Evolutionary conservation across 371 early-diverging fungal genomes (phyloP).

Genomic region (Lichtheimia corymbifera): DNA sequence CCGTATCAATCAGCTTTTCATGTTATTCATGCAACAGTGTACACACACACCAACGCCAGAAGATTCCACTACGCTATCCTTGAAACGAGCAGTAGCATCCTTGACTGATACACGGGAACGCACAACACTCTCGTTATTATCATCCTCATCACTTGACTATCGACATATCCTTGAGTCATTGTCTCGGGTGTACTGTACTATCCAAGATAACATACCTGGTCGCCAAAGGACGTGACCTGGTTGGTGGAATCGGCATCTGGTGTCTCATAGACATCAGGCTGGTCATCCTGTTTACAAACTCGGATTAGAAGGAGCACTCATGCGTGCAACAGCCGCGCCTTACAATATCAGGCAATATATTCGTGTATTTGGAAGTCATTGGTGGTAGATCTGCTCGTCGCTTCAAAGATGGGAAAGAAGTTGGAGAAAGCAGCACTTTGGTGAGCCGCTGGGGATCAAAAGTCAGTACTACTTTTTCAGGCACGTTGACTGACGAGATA

Average conservation of each 20-base stretch:
- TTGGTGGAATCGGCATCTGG: conserved; percentile 59
- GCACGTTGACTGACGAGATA: no score
- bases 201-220: conserved; percentile 42
- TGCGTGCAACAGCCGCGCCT: background rate
- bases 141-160: conserved; percentile 51
- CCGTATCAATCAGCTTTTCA: background rate
- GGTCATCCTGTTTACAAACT: conserved; percentile 56
- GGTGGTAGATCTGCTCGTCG: background rate
- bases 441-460: no score
- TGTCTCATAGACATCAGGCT: conserved; percentile 87
- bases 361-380: conserved; percentile 61
- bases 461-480: no score
- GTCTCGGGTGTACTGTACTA: no score
- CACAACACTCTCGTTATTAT: conserved; percentile 61
- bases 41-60: conserved; percentile 39
- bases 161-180: background rate
- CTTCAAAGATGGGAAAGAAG: no score
- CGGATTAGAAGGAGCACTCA: background rate
- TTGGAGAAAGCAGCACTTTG: no score
- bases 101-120: conserved; percentile 56
- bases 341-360: conserved; percentile 47
- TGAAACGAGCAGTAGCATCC: conserved; percentile 62
- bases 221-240: conserved; percentile 50
- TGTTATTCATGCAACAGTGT: background rate
- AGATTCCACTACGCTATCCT: conserved; percentile 49